Conservation (phyloP, 306 rosid species). For the Corylus avellana region DNA sequence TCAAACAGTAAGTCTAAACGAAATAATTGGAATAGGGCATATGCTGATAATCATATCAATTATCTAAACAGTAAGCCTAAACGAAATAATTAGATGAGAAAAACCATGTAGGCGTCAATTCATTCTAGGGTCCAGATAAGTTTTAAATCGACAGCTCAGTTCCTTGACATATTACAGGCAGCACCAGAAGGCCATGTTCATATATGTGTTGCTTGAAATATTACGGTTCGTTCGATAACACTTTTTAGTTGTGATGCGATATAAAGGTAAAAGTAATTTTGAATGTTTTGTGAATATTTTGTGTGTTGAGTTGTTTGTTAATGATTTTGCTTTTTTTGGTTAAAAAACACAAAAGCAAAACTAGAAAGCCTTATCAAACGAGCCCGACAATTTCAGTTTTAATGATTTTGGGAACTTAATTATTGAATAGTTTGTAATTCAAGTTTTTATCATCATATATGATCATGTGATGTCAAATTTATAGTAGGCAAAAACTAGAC, state of each 20-base stretch:
- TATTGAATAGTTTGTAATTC: not conserved
- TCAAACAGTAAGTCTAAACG: not conserved
- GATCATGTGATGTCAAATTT: not conserved
- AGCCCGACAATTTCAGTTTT: not conserved
- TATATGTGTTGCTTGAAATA: not conserved
- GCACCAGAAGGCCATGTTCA: not conserved
- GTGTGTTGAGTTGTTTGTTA: too few species aligned
- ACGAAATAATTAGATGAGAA: not conserved
- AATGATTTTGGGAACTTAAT: not conserved
- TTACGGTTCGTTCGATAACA: not conserved
- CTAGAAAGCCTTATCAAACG: too few species aligned
- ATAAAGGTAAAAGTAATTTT: too few species aligned
- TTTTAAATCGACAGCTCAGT: not conserved
- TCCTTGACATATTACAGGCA: not conserved
- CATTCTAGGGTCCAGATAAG: not conserved
- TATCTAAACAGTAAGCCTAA: too few species aligned
- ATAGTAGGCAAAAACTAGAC: not conserved
- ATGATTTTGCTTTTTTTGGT: too few species aligned
- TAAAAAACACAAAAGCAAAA: too few species aligned
- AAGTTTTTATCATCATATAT: not conserved
- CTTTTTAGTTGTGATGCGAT: too few species aligned
- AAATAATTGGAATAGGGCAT: not conserved
- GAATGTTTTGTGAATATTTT: too few species aligned
- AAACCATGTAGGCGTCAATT: not conserved
- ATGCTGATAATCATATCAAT: not conserved